These are phyloP conservation scores for Elsinoe ampelina DNA, from an alignment of 2,329 filamentous ascomycete species.

Conservation along the genomic window DNA sequence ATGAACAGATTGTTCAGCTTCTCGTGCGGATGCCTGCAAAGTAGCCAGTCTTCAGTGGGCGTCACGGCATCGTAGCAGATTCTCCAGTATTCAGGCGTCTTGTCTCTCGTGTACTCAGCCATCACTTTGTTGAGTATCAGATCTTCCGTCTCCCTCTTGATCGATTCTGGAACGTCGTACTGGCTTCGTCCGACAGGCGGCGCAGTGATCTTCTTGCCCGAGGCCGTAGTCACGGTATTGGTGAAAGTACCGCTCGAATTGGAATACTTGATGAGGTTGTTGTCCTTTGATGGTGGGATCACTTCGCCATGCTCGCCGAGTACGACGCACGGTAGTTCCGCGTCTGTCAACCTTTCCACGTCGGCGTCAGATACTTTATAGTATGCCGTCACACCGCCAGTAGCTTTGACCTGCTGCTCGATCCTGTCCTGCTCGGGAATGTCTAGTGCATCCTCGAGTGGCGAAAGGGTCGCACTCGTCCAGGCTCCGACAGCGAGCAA, in stretches of 20 bases:
- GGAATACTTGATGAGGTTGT: constrained; percentile 50
- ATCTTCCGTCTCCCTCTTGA: constrained; percentile 36
- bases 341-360: constrained; percentile 35
- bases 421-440: constrained; percentile 39
- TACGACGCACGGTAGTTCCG: constrained; percentile 44
- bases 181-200: constrained; percentile 38
- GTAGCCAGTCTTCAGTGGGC: constrained; percentile 53
- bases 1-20: constrained; percentile 46
- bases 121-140: constrained; percentile 23
- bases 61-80: constrained; percentile 53
- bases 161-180: constrained; percentile 30
- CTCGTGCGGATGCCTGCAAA: constrained; percentile 43
- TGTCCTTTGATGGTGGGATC: constrained; percentile 40
- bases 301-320: constrained; percentile 40
- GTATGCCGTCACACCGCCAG: constrained; percentile 52
- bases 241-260: constrained; percentile 48
- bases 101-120: constrained; percentile 26
- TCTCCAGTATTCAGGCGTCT: constrained; percentile 35
- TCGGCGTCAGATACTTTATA: constrained; percentile 44
- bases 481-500: constrained; percentile 50
- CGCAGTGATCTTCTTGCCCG: constrained; percentile 45
- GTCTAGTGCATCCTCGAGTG: constrained; percentile 36
- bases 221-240: constrained; percentile 41
- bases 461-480: constrained; percentile 45
- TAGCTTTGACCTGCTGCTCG: constrained; percentile 47